Conservation (phyloP, 1,284 basidiomycete species). For the Coniferiporia weirii region DNA sequence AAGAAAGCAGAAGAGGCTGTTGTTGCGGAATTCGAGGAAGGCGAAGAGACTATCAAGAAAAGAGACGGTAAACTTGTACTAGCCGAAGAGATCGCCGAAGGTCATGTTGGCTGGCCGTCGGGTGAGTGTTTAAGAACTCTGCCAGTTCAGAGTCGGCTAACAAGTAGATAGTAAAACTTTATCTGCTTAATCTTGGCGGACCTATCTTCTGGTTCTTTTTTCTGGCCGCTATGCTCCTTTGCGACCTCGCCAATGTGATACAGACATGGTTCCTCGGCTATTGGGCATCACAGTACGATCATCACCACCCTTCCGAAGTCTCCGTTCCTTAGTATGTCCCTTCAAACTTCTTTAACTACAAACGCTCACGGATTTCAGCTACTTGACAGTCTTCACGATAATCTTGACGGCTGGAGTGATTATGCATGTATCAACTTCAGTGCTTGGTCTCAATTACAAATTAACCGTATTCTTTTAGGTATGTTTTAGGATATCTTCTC, state of each 20-base stretch:
- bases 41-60: conserved; percentile 23
- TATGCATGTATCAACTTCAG: conserved; percentile 4
- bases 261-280: conserved; percentile 49
- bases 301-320: conserved; percentile 25
- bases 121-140: conserved; percentile 26
- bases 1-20: conserved; percentile 38
- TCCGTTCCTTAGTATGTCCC: conserved; percentile 26
- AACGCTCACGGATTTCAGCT: conserved; percentile 25
- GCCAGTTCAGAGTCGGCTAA: neutral
- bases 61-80: conserved; percentile 46
- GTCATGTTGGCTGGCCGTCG: conserved; percentile 46
- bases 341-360: neutral
- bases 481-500: conserved; percentile 27
- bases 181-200: conserved; percentile 37
- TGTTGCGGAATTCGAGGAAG: conserved; percentile 33
- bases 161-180: conserved; percentile 26
- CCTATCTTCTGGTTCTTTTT: conserved; percentile 37
- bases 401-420: conserved; percentile 29
- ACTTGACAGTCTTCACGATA: conserved; percentile 38
- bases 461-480: conserved; percentile 8
- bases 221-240: conserved; percentile 23
- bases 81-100: conserved; percentile 55
- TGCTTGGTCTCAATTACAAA: neutral
- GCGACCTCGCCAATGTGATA: conserved; percentile 26
- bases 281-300: conserved; percentile 47